Evolutionary conservation across 768 basidiomycete species (phyloP).

Genomic region (Xerocomellus amylosporus): DNA sequence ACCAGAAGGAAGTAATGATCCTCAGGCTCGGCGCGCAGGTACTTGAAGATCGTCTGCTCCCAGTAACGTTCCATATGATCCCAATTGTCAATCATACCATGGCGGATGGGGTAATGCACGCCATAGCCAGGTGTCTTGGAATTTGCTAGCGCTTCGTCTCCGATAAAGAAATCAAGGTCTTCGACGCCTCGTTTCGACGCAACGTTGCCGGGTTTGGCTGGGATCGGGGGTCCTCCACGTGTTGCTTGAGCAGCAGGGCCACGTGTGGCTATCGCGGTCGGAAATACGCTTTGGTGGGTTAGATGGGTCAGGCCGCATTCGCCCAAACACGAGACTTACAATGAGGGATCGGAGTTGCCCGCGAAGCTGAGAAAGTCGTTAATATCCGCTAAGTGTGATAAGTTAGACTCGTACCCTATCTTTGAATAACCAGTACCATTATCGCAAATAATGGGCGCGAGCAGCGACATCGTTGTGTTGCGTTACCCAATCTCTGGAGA

Average conservation of each 20-base stretch:
- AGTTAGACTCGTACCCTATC: slow-evolving; percentile 67
- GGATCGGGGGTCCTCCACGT: slow-evolving; percentile 72
- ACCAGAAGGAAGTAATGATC: slow-evolving; percentile 98
- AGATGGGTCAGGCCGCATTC: slow-evolving; percentile 3
- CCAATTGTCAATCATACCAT: slow-evolving; percentile 98
- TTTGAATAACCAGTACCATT: slow-evolving; percentile 98
- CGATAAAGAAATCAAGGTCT: slow-evolving; percentile 99
- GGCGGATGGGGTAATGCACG: slow-evolving; percentile 93
- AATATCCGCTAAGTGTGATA: slow-evolving; percentile 4
- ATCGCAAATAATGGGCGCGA: slow-evolving; percentile 95
- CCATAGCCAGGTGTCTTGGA: slow-evolving; percentile 93
- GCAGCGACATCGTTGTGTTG: slow-evolving; percentile 61
- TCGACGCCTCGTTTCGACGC: slow-evolving; percentile 97
- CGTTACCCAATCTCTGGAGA: slow-evolving; percentile 7
- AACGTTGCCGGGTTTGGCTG: slow-evolving; percentile 84
- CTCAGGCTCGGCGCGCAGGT: slow-evolving; percentile 96
- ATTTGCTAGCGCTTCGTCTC: slow-evolving; percentile 95
- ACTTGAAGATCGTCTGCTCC: slow-evolving; percentile 99
- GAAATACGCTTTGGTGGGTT: slow-evolving; percentile 71
- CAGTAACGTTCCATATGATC: slow-evolving; percentile 99
- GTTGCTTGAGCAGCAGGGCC: slow-evolving; percentile 59
- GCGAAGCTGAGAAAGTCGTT: slow-evolving; percentile 65
- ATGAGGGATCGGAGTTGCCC: slow-evolving; percentile 98
- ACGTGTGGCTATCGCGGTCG: slow-evolving; percentile 90
- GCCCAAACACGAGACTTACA: slow-evolving; percentile 50